These are phyloP conservation scores for Spatholobus suberectus DNA, from an alignment of 306 rosid species.

Conservation along the genomic window DNA sequence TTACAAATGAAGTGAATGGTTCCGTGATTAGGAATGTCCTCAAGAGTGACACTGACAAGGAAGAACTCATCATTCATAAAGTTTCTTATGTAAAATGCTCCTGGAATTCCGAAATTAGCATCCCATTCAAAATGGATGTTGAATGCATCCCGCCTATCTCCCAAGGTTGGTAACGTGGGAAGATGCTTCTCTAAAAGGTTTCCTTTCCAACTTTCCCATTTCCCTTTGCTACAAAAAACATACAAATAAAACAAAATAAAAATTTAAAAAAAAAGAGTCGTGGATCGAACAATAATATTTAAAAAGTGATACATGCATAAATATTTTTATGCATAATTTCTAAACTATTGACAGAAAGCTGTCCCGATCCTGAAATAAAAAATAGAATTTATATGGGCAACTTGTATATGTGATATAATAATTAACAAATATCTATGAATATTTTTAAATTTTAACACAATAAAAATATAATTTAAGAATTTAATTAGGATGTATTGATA, in stretches of 20 bases:
- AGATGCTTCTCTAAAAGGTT: slow-evolving; percentile 56
- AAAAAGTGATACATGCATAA: neutral
- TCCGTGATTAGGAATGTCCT: slow-evolving; percentile 62
- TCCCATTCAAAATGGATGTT: slow-evolving; percentile 57
- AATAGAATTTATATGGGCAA: no score
- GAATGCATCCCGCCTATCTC: slow-evolving; percentile 51
- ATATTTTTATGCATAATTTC: neutral
- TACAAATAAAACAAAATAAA: slow-evolving; percentile 5
- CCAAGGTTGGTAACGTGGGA: slow-evolving; percentile 51
- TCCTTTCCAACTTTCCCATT: slow-evolving; percentile 61
- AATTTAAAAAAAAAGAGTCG: neutral
- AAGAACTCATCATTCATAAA: slow-evolving; percentile 50
- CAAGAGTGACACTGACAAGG: slow-evolving; percentile 65
- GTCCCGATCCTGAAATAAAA: neutral
- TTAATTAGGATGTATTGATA: no score
- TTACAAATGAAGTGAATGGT: slow-evolving; percentile 65
- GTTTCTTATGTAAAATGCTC: slow-evolving; percentile 55
- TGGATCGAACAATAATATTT: neutral
- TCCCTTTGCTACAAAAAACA: slow-evolving; percentile 42
- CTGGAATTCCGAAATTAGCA: slow-evolving; percentile 58
- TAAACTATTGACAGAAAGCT: neutral
- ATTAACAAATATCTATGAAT: no score
- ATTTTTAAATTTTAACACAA: no score
- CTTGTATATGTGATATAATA: no score
- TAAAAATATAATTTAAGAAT: no score